These are phyloP conservation scores for Aspergillus bombycis DNA, from an alignment of 2,329 filamentous ascomycete species.

Conservation along the genomic window DNA sequence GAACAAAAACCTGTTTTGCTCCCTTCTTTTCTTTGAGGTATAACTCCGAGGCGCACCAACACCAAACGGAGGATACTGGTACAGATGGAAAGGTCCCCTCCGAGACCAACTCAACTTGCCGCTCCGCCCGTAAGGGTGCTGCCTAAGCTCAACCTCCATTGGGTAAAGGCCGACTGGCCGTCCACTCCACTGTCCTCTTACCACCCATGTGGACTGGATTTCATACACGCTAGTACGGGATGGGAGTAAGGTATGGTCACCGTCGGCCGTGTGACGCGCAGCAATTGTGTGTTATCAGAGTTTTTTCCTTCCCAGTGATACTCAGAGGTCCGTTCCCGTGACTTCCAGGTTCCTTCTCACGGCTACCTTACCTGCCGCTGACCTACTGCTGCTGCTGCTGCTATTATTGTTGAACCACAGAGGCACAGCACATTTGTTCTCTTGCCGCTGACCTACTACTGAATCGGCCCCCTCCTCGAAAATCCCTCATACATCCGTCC, in stretches of 20 bases:
- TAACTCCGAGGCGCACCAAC: not conserved
- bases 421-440: slow-evolving; percentile 4
- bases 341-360: not conserved
- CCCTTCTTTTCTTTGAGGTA: not conserved
- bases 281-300: not conserved
- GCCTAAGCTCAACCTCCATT: slow-evolving; percentile 8
- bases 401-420: not conserved
- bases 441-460: slow-evolving; percentile 10
- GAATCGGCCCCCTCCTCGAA: slow-evolving; percentile 18
- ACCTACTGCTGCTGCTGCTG: not conserved
- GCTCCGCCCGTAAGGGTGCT: slow-evolving; percentile 10
- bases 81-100: not conserved
- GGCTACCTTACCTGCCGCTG: not conserved
- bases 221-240: not conserved
- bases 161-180: slow-evolving; percentile 7
- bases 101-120: slow-evolving; percentile 1
- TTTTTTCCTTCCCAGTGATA: not conserved
- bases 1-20: not conserved
- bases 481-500: slow-evolving; percentile 28
- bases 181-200: slow-evolving; percentile 2
- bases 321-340: not conserved
- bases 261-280: not conserved
- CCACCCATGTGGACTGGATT: slow-evolving; percentile 1
- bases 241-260: slow-evolving; percentile 2
- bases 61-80: not conserved